Conservation (phyloP, 2,329 filamentous ascomycete species). For the Aspergillus sojae region DNA sequence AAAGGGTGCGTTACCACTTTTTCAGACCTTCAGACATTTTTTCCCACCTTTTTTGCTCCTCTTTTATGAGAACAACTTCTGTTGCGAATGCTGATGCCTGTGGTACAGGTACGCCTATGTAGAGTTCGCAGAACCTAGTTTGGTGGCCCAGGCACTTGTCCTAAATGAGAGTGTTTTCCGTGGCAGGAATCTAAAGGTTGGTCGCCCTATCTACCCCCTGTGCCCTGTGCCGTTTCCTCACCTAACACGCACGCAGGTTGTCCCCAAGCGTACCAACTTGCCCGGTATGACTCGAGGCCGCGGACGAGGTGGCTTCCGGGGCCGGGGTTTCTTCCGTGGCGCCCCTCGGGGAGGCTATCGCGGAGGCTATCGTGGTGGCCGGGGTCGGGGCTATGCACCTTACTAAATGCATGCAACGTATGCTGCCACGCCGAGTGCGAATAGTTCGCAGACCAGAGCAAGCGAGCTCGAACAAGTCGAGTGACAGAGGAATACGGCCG, state of each 20-base stretch:
- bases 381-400: conserved; percentile 49
- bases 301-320: conserved; percentile 54
- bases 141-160: conserved; percentile 90
- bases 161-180: conserved; percentile 97
- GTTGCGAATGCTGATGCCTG: conserved; percentile 17
- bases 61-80: background rate
- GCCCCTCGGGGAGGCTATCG: conserved; percentile 62
- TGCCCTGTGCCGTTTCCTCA: conserved; percentile 4
- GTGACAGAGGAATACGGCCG: conserved; percentile 6
- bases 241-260: conserved; percentile 59
- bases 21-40: no score
- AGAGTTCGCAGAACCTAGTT: conserved; percentile 90
- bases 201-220: conserved; percentile 17
- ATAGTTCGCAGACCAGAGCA: conserved; percentile 7
- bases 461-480: conserved; percentile 6
- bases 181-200: conserved; percentile 90
- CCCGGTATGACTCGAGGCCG: conserved; percentile 86
- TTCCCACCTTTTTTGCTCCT: background rate
- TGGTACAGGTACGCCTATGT: conserved; percentile 89
- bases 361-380: conserved; percentile 54
- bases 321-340: conserved; percentile 54
- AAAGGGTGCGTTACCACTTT: conserved; percentile 73
- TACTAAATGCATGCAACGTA: conserved; percentile 36
- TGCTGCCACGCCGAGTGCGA: conserved; percentile 1
- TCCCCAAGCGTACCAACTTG: conserved; percentile 93